Evolutionary conservation across 2,329 filamentous ascomycete species (phyloP).

Genomic region (Pseudomassariella vexata): DNA sequence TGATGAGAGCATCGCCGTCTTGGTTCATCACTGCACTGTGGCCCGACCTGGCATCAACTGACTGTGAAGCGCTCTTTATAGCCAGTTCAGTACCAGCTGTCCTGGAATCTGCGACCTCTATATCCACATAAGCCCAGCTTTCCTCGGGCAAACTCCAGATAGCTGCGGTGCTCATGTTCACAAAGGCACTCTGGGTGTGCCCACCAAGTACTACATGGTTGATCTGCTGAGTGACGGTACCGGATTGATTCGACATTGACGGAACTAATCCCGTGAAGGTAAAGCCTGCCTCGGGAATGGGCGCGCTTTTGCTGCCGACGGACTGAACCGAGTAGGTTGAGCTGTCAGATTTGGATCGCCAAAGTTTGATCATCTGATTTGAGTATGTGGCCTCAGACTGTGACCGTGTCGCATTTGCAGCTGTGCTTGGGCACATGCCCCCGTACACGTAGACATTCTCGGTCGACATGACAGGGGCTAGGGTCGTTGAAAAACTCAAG

Average conservation of each 20-base stretch:
- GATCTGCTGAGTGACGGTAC: constrained; percentile 63
- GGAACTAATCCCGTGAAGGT: constrained; percentile 69
- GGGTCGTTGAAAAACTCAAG: constrained; percentile 62
- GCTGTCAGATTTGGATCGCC: constrained; percentile 33
- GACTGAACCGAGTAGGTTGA: constrained; percentile 29
- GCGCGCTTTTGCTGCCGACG: constrained; percentile 48
- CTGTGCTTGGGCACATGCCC: constrained; percentile 73
- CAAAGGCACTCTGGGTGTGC: constrained; percentile 75
- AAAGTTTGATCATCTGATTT: constrained; percentile 68
- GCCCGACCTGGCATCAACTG: constrained; percentile 76
- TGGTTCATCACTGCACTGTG: constrained; percentile 78
- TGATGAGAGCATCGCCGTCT: constrained; percentile 70
- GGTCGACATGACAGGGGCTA: constrained; percentile 45
- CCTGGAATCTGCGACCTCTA: constrained; percentile 41
- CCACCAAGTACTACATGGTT: constrained; percentile 80
- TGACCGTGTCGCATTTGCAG: constrained; percentile 46
- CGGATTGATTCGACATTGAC: constrained; percentile 63
- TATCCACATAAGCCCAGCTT: constrained; percentile 71
- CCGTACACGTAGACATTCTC: constrained; percentile 71
- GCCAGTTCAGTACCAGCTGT: constrained; percentile 50
- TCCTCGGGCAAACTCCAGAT: constrained; percentile 83
- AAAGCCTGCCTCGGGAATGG: constrained; percentile 81
- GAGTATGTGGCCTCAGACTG: constrained; percentile 70
- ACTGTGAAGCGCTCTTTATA: constrained; percentile 32
- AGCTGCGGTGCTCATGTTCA: constrained; percentile 90